phyloP scores from a whole-genome alignment of 768 basidiomycete species.

The Neoboletus magnificus region DNA sequence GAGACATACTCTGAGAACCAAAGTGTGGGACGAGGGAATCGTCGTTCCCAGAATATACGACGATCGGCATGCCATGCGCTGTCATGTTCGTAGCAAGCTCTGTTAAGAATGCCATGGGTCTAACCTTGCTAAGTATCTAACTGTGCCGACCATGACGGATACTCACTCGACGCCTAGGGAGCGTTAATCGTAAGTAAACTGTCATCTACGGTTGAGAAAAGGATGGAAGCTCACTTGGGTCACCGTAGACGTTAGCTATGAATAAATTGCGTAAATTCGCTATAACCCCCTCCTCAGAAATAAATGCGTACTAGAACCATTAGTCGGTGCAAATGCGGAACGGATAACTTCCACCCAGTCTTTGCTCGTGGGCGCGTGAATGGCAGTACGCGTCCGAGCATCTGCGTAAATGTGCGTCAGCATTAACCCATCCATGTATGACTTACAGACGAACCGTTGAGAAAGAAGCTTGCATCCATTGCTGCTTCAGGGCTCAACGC shows the following conservation, averaged over 20 bases:
- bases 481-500: conserved; percentile 34
- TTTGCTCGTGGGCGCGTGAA: conserved; percentile 22
- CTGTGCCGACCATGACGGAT: not conserved
- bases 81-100: conserved; percentile 49
- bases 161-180: conserved; percentile 35
- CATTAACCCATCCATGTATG: conserved; percentile 2
- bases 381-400: not conserved
- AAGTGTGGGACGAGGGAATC: conserved; percentile 61
- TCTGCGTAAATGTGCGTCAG: not conserved
- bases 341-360: conserved; percentile 34
- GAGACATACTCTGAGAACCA: conserved; percentile 55
- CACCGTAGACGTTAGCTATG: conserved; percentile 15
- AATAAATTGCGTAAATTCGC: not conserved
- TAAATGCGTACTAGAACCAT: conserved; percentile 9
- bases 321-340: conserved; percentile 20
- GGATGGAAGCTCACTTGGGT: conserved; percentile 30
- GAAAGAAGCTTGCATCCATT: no score
- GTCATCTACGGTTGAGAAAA: not conserved
- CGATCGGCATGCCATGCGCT: conserved; percentile 43
- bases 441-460: no score
- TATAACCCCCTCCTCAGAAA: not conserved
- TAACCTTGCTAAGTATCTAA: conserved; percentile 19
- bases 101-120: conserved; percentile 60
- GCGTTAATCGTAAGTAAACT: not conserved
- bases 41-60: conserved; percentile 67